Evolutionary conservation across 1,284 basidiomycete species (phyloP).

Genomic region (Anthracocystis panici-leucophaei): DNA sequence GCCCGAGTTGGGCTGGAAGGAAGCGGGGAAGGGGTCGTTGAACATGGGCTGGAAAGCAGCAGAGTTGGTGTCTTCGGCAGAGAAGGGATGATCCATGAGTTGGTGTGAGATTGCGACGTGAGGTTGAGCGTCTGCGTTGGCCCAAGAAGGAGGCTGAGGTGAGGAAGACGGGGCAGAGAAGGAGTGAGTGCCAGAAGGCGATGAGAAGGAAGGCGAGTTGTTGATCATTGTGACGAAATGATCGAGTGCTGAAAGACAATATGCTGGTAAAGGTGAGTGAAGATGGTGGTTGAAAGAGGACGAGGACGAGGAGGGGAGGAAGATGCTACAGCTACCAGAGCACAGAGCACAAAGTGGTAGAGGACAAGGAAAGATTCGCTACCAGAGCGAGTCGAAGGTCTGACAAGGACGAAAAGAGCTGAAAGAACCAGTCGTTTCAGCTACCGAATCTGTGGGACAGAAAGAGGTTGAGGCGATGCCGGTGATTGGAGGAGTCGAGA

Average conservation of each 20-base stretch:
- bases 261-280: not conserved
- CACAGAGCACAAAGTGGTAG: slow-evolving; percentile 11
- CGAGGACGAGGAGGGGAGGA: not conserved
- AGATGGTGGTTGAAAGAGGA: not conserved
- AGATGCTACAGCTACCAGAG: slow-evolving; percentile 37
- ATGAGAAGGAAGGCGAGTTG: slow-evolving; percentile 32
- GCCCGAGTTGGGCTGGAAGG: slow-evolving; percentile 14
- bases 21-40: slow-evolving; percentile 9
- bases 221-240: slow-evolving; percentile 27
- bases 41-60: slow-evolving; percentile 29
- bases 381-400: slow-evolving; percentile 26
- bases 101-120: slow-evolving; percentile 17
- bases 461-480: slow-evolving; percentile 22
- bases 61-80: slow-evolving; percentile 18
- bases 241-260: not conserved
- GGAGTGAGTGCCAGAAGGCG: slow-evolving; percentile 7
- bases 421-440: slow-evolving; percentile 41
- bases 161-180: slow-evolving; percentile 38
- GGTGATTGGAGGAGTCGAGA: slow-evolving; percentile 19
- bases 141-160: slow-evolving; percentile 22
- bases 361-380: slow-evolving; percentile 5
- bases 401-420: slow-evolving; percentile 4
- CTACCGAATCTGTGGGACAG: slow-evolving; percentile 3
- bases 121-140: slow-evolving; percentile 14
- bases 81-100: slow-evolving; percentile 19